Conservation (phyloP, 345 rosid species). For the Cardamine resedifolia region DNA sequence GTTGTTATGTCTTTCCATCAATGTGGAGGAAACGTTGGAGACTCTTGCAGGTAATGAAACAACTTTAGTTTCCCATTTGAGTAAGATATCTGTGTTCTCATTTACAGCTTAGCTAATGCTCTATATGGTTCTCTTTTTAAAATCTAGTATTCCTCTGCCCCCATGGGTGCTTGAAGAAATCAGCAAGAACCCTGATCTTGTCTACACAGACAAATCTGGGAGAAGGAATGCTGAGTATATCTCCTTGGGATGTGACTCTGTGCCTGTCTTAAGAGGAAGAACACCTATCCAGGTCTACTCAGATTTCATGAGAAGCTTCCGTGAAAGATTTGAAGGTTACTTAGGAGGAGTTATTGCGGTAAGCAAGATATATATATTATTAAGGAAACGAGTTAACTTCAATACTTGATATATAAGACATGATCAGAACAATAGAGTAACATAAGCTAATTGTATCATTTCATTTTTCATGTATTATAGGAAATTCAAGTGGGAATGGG, state of each 20-base stretch:
- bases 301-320: conserved; percentile 95
- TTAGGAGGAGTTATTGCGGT: conserved; percentile 79
- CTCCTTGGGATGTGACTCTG: conserved; percentile 83
- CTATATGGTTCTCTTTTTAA: conserved; percentile 17
- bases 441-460: conserved; percentile 10
- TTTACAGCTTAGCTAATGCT: conserved; percentile 21
- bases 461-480: conserved; percentile 44
- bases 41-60: conserved; percentile 84
- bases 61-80: conserved; percentile 10
- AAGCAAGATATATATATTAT: conserved; percentile 34
- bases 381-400: neutral
- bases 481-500: conserved; percentile 99
- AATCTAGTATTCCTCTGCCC: conserved; percentile 79
- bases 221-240: conserved; percentile 90
- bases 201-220: conserved; percentile 89
- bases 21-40: conserved; percentile 99
- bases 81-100: conserved; percentile 6
- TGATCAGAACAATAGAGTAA: neutral
- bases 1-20: conserved; percentile 98
- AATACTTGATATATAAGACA: conserved; percentile 1
- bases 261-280: conserved; percentile 82
- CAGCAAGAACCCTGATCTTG: conserved; percentile 85
- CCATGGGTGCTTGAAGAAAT: conserved; percentile 98
- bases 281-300: conserved; percentile 90
- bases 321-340: conserved; percentile 62